Conservation (phyloP, 2,329 filamentous ascomycete species). For the Hypomyces rosellus region DNA sequence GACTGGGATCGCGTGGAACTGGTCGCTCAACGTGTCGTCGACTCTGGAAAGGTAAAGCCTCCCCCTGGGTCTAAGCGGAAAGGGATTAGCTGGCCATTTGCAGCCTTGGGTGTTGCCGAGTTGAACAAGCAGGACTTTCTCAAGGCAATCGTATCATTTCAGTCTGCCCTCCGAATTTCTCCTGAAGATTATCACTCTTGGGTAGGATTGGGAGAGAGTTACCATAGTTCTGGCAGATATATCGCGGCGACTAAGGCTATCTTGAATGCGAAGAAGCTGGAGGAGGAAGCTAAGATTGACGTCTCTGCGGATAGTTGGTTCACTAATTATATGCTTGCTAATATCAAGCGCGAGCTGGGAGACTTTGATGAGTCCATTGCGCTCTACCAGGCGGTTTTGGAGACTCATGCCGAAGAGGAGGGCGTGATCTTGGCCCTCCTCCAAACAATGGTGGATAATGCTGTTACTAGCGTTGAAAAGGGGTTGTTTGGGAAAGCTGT, state of each 20-base stretch:
- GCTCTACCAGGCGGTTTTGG: constrained; percentile 69
- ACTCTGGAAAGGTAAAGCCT: constrained; percentile 88
- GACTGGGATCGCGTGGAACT: constrained; percentile 98
- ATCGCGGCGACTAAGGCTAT: constrained; percentile 93
- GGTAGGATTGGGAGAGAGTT: constrained; percentile 95
- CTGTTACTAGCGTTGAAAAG: constrained; percentile 68
- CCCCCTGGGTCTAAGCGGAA: constrained; percentile 89
- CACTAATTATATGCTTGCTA: constrained; percentile 92
- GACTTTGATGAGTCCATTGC: constrained; percentile 77
- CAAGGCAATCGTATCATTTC: constrained; percentile 85
- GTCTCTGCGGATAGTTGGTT: constrained; percentile 75
- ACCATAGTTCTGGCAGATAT: constrained; percentile 87
- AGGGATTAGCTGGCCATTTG: constrained; percentile 92
- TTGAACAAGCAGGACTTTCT: constrained; percentile 89
- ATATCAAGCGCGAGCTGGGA: constrained; percentile 88
- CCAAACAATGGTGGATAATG: constrained; percentile 80
- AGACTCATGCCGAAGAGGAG: constrained; percentile 64
- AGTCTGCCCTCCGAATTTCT: constrained; percentile 76
- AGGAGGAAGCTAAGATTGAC: constrained; percentile 47
- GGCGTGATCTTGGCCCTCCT: constrained; percentile 83
- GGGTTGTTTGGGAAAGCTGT: constrained; percentile 82
- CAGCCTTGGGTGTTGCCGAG: constrained; percentile 87
- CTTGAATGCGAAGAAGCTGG: constrained; percentile 72
- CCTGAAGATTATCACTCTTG: constrained; percentile 91
- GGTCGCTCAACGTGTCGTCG: constrained; percentile 81